These are phyloP conservation scores for Gomphus bonarii DNA, from an alignment of 1,284 basidiomycete species.

Conservation along the genomic window DNA sequence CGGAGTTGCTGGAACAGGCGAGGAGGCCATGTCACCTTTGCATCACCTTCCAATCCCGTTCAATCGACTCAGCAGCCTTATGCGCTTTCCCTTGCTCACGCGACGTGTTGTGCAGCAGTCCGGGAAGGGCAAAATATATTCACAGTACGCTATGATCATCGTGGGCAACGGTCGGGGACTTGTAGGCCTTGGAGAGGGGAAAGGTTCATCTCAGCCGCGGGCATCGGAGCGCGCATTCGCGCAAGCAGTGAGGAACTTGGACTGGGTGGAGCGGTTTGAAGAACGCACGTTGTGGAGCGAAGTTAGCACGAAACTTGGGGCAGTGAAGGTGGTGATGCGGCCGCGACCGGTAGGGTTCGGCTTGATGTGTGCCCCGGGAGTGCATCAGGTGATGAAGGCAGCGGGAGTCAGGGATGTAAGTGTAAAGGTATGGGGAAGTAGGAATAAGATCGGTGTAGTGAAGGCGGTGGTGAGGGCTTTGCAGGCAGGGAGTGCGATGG, in stretches of 20 bases:
- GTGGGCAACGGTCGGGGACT: conserved; percentile 84
- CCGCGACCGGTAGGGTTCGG: conserved; percentile 93
- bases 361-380: conserved; percentile 78
- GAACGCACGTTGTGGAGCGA: conserved; percentile 86
- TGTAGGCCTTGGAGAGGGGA: conserved; percentile 85
- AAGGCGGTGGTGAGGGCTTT: conserved; percentile 37
- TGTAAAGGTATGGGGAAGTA: conserved; percentile 89
- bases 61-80: conserved; percentile 28
- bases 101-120: conserved; percentile 74
- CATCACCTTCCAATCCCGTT: conserved; percentile 19
- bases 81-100: conserved; percentile 46
- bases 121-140: conserved; percentile 74
- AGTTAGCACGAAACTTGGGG: conserved; percentile 75
- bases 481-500: conserved; percentile 62
- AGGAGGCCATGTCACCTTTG: conserved; percentile 12
- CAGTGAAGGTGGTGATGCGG: conserved; percentile 39
- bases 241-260: conserved; percentile 79
- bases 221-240: conserved; percentile 62
- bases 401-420: conserved; percentile 92
- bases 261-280: conserved; percentile 85
- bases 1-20: not conserved
- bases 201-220: conserved; percentile 48
- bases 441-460: conserved; percentile 59
- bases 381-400: conserved; percentile 84
- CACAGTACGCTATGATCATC: conserved; percentile 60